These are phyloP conservation scores for Leccinum longicurvipes DNA, from an alignment of 768 basidiomycete species.

Conservation along the genomic window DNA sequence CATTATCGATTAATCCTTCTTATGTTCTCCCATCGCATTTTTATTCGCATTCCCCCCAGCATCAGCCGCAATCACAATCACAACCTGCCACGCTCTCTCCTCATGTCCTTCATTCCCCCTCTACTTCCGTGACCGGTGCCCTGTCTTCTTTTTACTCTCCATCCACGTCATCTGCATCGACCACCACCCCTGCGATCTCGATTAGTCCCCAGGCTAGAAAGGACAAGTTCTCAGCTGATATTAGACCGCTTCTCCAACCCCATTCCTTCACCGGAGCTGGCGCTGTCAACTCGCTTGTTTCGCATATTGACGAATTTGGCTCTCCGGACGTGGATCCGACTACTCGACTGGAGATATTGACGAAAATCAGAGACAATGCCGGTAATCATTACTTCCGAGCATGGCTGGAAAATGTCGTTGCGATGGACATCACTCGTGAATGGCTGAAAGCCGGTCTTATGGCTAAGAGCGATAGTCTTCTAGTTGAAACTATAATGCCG, in stretches of 20 bases:
- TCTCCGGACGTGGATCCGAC: constrained; percentile 58
- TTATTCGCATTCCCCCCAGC: constrained; percentile 33
- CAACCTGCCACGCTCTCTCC: constrained; percentile 67
- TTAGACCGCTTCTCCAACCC: constrained; percentile 57
- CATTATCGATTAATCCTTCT: constrained; percentile 43
- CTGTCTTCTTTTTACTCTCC: constrained; percentile 40
- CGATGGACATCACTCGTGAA: constrained; percentile 75
- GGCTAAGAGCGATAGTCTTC: constrained; percentile 48
- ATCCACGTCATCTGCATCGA: constrained; percentile 30
- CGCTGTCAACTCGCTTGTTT: constrained; percentile 61
- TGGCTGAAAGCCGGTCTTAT: constrained; percentile 75
- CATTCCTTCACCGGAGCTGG: constrained; percentile 64
- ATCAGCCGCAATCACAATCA: constrained; percentile 28
- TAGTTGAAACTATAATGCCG: constrained; percentile 81
- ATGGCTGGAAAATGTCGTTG: constrained; percentile 73
- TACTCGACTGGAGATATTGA: constrained; percentile 72
- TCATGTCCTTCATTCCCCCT: constrained; percentile 62
- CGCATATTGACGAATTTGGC: constrained; percentile 57
- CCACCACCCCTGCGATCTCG: constrained; percentile 26
- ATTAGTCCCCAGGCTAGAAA: constrained; percentile 51
- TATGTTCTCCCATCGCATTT: constrained; percentile 38
- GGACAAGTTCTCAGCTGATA: constrained; percentile 46
- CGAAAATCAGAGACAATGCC: constrained; percentile 78
- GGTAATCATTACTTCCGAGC: constrained; percentile 85
- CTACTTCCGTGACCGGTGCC: constrained; percentile 31